Evolutionary conservation across 1,139 yeast species (phyloP).

Genomic region (Scheffersomyces quercinus): DNA sequence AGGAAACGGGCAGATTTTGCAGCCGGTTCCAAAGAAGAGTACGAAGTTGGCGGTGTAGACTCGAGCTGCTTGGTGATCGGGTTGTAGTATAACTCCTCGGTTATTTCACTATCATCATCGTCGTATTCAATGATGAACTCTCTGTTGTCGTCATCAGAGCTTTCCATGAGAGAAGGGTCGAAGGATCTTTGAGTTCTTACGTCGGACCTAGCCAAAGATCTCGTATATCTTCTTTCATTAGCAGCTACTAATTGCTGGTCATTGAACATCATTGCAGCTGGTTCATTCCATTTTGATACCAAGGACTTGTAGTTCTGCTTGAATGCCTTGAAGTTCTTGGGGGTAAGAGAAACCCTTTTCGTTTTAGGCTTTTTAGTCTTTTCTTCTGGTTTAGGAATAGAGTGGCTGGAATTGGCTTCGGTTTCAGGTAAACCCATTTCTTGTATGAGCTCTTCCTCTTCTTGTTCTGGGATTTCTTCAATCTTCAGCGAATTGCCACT

Average conservation of each 20-base stretch:
- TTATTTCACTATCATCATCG: slow-evolving; percentile 23
- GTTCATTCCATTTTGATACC: slow-evolving; percentile 37
- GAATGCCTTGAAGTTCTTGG: slow-evolving; percentile 17
- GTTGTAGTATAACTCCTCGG: slow-evolving; percentile 35
- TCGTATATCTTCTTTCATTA: background rate
- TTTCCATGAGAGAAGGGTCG: slow-evolving; percentile 5
- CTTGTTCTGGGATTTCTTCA: slow-evolving; percentile 8
- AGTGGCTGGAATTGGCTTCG: slow-evolving; percentile 1
- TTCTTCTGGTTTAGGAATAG: slow-evolving; percentile 7
- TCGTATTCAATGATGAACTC: slow-evolving; percentile 38
- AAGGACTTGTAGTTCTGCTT: slow-evolving; percentile 23
- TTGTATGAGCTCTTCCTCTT: slow-evolving; percentile 4
- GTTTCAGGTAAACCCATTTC: background rate
- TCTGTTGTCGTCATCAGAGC: slow-evolving; percentile 9
- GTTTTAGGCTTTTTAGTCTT: slow-evolving; percentile 5
- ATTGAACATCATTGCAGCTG: slow-evolving; percentile 26
- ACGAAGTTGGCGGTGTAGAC: slow-evolving; percentile 35
- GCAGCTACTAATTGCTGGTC: slow-evolving; percentile 2
- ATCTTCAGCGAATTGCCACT: slow-evolving; percentile 1
- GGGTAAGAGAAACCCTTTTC: background rate
- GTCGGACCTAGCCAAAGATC: background rate
- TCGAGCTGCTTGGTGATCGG: slow-evolving; percentile 37
- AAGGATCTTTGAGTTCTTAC: slow-evolving; percentile 1
- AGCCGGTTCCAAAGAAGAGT: slow-evolving; percentile 9
- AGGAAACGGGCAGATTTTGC: background rate